Conservation (phyloP, 768 basidiomycete genomes). For the Psilocybe cyanescens region DNA sequence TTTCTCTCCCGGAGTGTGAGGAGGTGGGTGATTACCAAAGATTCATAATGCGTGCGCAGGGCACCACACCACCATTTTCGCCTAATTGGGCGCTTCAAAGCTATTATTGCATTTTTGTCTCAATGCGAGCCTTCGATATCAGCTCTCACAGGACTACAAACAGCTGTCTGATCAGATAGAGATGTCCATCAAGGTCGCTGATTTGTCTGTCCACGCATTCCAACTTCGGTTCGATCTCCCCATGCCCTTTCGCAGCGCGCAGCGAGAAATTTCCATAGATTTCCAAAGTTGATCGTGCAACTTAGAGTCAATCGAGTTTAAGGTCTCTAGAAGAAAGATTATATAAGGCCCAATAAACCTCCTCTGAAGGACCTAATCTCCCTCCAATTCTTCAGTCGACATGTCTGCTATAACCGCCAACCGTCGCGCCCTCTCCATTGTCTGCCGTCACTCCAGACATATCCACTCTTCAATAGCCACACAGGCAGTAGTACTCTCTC, state of each 20-base stretch:
- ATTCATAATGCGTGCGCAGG: conserved; percentile 6
- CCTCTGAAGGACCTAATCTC: background rate
- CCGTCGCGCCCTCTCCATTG: conserved; percentile 20
- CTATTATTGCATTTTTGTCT: conserved; percentile 13
- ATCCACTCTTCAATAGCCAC: conserved; percentile 29
- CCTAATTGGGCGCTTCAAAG: conserved; percentile 14
- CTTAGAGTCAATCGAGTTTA: background rate
- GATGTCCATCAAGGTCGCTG: conserved; percentile 7
- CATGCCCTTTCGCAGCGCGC: conserved; percentile 10
- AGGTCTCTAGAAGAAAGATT: conserved; percentile 4
- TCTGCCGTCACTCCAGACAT: conserved; percentile 21
- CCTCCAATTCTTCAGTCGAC: background rate
- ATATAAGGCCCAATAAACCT: background rate
- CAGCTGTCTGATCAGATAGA: conserved; percentile 1
- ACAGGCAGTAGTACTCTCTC: conserved; percentile 23
- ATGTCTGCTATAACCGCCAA: conserved; percentile 17
- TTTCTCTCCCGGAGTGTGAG: conserved; percentile 10
- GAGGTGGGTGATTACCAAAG: conserved; percentile 15
- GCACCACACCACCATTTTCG: conserved; percentile 7
- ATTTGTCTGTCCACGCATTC: conserved; percentile 8
- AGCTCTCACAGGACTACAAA: conserved; percentile 8
- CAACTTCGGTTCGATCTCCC: conserved; percentile 11
- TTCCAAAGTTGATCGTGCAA: background rate
- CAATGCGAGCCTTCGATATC: background rate
- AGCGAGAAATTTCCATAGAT: conserved; percentile 3